Evolutionary conservation across 164 flowering plant species (phyloP).

Genomic region (Aristolochia fimbriata): DNA sequence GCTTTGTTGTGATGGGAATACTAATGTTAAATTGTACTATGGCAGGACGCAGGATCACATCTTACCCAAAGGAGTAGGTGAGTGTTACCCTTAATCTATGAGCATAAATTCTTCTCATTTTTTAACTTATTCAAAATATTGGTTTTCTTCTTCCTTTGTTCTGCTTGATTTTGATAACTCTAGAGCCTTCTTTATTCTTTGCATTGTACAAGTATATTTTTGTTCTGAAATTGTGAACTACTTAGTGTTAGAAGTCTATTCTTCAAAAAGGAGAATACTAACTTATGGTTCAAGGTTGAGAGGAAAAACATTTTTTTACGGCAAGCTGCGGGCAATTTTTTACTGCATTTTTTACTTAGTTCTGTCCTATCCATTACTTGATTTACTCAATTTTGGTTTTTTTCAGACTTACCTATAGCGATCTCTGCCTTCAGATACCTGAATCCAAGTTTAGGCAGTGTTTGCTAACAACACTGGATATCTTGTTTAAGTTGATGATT

Average conservation of each 20-base stretch:
- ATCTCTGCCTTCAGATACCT: constrained; percentile 83
- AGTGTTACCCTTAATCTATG: neutral
- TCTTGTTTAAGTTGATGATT: constrained; percentile 66
- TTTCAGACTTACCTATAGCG: constrained; percentile 93
- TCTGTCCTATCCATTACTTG: too few relatives aligned
- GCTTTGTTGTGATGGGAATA: neutral
- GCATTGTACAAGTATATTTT: too few relatives aligned
- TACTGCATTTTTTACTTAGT: too few relatives aligned
- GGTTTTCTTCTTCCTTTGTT: neutral
- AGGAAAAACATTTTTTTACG: too few relatives aligned
- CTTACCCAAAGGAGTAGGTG: constrained; percentile 56
- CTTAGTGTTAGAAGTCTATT: too few relatives aligned
- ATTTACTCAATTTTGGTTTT: neutral
- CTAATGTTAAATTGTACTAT: constrained; percentile 9
- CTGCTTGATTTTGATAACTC: neutral
- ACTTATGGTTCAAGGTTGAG: too few relatives aligned
- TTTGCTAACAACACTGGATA: constrained; percentile 64
- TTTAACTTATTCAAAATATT: neutral
- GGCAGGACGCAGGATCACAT: constrained; percentile 50
- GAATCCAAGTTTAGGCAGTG: constrained; percentile 89
- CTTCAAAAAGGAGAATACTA: too few relatives aligned
- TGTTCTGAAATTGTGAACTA: too few relatives aligned
- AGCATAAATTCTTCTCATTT: neutral
- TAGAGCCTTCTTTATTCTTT: too few relatives aligned
- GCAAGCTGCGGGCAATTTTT: too few relatives aligned